Percentiles rank a stretch among this genome's conserved stretches.
phyloP scores from a whole-genome alignment of 352 stramenopile genomes.

The Aphanomyces cochlioides region DNA sequence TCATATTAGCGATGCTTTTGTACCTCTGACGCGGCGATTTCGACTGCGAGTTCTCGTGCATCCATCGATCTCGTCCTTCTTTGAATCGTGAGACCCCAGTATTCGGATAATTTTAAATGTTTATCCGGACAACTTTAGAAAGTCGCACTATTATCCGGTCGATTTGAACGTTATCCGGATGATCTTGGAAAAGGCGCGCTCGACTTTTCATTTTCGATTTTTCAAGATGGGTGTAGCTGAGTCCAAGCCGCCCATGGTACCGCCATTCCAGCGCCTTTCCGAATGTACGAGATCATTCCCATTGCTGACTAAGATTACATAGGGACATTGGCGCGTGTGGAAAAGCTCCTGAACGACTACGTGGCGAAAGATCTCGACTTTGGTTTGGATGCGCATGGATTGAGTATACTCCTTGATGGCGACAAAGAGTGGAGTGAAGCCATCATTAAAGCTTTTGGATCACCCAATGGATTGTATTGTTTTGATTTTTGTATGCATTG shows the following conservation, averaged over 20 bases:
- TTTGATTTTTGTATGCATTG: neutral
- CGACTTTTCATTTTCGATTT: neutral
- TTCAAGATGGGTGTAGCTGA: conserved; percentile 46
- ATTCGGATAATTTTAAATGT: neutral
- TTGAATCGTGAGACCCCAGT: neutral
- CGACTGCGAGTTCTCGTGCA: neutral
- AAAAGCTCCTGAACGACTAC: conserved; percentile 54
- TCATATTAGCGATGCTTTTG: neutral
- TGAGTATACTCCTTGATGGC: conserved; percentile 46
- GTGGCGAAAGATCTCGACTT: conserved; percentile 77
- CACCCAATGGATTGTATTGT: conserved; percentile 59
- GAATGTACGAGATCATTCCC: conserved; percentile 38
- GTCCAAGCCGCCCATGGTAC: conserved; percentile 41
- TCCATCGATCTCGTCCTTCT: neutral
- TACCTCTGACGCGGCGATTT: neutral
- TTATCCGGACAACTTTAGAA: neutral
- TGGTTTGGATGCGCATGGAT: conserved; percentile 48
- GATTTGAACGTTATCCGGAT: neutral
- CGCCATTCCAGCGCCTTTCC: conserved; percentile 52
- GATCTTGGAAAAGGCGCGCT: neutral
- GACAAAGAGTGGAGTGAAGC: conserved; percentile 53
- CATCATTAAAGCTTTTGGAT: conserved; percentile 56
- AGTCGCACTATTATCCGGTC: too few relatives aligned
- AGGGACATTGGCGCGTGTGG: conserved; percentile 56
- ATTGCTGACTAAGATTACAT: neutral